Base-by-base conservation (phyloP, 2,329 filamentous ascomycete species). In the Diplocarpon mali region DNA sequence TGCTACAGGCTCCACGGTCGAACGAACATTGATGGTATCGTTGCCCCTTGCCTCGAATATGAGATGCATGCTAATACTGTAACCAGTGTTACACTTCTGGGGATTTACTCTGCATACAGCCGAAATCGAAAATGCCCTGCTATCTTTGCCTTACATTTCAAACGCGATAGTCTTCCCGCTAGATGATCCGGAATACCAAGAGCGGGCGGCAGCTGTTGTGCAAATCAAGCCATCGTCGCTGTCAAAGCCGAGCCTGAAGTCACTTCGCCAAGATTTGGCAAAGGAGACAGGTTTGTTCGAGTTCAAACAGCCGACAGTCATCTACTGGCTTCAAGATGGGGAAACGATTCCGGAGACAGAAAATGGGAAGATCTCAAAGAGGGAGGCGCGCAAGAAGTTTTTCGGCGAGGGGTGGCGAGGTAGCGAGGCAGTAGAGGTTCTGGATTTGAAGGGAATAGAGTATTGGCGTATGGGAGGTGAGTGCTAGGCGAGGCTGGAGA, bases 391-490 rank as follows among this genome's bases (percentile, higher is more conserved):
- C 30, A 43, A 47, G 32, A 50, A 46, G 37, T 52, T 49, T 34
- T 54, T 52, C 35, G 52, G 50, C 39, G 45, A 50, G 35, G 39
- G 37, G 3, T 54, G 46, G 47, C 31, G 34, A 32, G 12, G 16
- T 8, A 48, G 49, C 12, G 35, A 49, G 39, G 35, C 32, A 7
- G 38, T 53, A 17, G 50, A 52, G 37, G 36, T 54, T 44, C 29
- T 46, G 29, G 45, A 52, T 43, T 42, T 54, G 32, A 46, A 45
- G 35, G 38, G 30, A 6, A 42, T 52, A 38, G 50, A 54, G 24
- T 51, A 54, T 38, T 53, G 51, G 51, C 49, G 49, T n/a, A 50
- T 53, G 42, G 51, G 51, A 42, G 51, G 51, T 16, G 46, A 49
- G 34, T 51, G 49, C 47, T 53, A 39, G 20, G 7, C 4, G 9